These are phyloP conservation scores for Neurospora intermedia DNA, from an alignment of 495 filamentous ascomycete species.

Conservation along the genomic window DNA sequence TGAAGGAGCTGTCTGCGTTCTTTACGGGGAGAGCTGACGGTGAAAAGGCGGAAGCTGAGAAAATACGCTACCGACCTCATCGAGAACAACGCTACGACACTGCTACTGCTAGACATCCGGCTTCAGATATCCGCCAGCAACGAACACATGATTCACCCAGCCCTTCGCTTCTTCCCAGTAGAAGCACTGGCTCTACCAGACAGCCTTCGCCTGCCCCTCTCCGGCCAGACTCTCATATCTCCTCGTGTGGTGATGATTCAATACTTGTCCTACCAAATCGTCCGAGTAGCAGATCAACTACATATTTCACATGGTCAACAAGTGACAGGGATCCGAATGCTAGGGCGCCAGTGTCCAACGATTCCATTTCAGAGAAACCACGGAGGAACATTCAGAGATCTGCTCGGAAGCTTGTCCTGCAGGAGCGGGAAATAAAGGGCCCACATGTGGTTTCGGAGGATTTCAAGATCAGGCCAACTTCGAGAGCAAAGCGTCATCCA, in stretches of 20 bases:
- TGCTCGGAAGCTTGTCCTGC: background rate
- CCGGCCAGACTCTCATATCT: background rate
- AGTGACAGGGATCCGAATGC: constrained; percentile 2
- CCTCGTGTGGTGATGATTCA: background rate
- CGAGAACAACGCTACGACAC: background rate
- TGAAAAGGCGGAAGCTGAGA: background rate
- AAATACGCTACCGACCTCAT: background rate
- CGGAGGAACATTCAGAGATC: background rate
- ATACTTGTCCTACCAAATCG: background rate
- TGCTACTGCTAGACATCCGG: background rate
- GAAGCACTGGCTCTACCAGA: background rate
- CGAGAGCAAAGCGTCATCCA: background rate
- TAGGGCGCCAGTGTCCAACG: background rate
- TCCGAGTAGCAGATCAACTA: constrained; percentile 9
- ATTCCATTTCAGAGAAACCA: background rate
- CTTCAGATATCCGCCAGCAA: background rate
- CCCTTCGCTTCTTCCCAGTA: background rate
- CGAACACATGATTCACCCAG: background rate
- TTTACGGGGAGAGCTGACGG: constrained; percentile 18
- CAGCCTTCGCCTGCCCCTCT: background rate
- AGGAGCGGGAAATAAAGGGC: background rate
- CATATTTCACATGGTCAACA: constrained; percentile 23
- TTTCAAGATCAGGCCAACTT: background rate
- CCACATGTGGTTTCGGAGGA: background rate
- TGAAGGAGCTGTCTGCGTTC: constrained; percentile 32